Conservation (phyloP, 768 basidiomycete genomes). For the Mycena leptocephala region DNA sequence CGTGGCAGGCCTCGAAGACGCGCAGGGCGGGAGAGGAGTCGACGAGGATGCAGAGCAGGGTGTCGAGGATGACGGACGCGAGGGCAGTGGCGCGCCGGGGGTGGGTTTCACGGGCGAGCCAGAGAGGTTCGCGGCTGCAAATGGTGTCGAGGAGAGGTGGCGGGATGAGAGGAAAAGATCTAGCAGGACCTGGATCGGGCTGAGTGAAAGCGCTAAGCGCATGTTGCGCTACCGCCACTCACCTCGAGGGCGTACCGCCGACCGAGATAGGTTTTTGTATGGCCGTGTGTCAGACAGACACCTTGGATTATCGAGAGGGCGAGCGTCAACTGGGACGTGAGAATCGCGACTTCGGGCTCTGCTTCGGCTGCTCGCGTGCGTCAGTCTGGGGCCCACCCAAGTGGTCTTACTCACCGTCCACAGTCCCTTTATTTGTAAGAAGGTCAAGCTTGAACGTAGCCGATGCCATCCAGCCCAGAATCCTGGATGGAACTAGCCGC, state of each 20-base stretch:
- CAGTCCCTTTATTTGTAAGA: slow-evolving; percentile 60
- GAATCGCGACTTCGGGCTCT: slow-evolving; percentile 61
- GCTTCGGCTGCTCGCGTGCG: slow-evolving; percentile 54
- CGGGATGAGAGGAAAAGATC: slow-evolving; percentile 81
- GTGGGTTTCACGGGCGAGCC: slow-evolving; percentile 29
- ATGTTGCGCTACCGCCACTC: slow-evolving; percentile 7
- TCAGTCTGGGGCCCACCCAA: slow-evolving; percentile 15
- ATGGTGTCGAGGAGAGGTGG: slow-evolving; percentile 62
- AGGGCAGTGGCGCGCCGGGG: slow-evolving; percentile 58
- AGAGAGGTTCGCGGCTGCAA: slow-evolving; percentile 44
- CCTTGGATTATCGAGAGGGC: slow-evolving; percentile 86
- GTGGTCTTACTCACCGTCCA: slow-evolving; percentile 59
- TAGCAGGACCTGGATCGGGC: slow-evolving; percentile 72
- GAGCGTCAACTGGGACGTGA: slow-evolving; percentile 71
- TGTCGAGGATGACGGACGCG: slow-evolving; percentile 87
- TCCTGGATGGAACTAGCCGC: slow-evolving; percentile 75
- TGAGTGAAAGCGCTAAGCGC: not conserved
- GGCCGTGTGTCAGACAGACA: slow-evolving; percentile 75
- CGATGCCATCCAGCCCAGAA: slow-evolving; percentile 74
- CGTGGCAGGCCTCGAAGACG: slow-evolving; percentile 82
- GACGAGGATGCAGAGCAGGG: slow-evolving; percentile 90
- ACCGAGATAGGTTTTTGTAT: slow-evolving; percentile 81
- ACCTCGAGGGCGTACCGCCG: slow-evolving; percentile 82
- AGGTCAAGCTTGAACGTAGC: slow-evolving; percentile 68
- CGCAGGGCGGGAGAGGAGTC: slow-evolving; percentile 86